Evolutionary conservation across 1,139 yeast genomes (phyloP).

Genomic region (Kodamaea derodonti): DNA sequence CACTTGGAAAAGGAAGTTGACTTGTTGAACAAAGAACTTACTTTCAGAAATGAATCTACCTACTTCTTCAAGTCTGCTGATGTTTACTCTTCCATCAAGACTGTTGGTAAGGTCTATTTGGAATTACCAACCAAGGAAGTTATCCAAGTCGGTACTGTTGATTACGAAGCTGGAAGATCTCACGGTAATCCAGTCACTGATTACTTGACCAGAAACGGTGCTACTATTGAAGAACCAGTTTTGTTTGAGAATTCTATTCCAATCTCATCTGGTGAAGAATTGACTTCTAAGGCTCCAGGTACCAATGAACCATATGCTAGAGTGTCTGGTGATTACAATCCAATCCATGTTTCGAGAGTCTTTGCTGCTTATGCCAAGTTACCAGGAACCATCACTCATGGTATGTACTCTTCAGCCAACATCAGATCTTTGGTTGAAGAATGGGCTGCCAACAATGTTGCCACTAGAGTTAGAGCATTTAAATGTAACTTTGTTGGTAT

Average conservation of each 20-base stretch:
- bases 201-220: conserved; percentile 86
- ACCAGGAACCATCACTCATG: conserved; percentile 98
- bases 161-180: conserved; percentile 87
- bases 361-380: conserved; percentile 89
- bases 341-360: conserved; percentile 94
- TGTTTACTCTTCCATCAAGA: conserved; percentile 74
- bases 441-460: conserved; percentile 98
- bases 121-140: conserved; percentile 94
- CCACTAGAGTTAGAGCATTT: conserved; percentile 93
- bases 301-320: conserved; percentile 94
- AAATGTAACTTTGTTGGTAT: conserved; percentile 88
- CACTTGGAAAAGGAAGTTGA: conserved; percentile 70
- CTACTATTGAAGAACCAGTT: conserved; percentile 91
- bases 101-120: conserved; percentile 80
- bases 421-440: conserved; percentile 93
- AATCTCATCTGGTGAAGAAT: conserved; percentile 72
- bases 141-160: conserved; percentile 80
- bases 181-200: conserved; percentile 98
- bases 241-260: conserved; percentile 89
- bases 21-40: conserved; percentile 72
- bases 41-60: conserved; percentile 85
- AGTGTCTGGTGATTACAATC: conserved; percentile 97
- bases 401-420: conserved; percentile 97
- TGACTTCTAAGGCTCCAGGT: conserved; percentile 72
- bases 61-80: conserved; percentile 75